Evolutionary conservation across 331 rosid genomes (phyloP), one percentile per base, ranked within the genome.

Genomic region (Arachis monticola): DNA sequence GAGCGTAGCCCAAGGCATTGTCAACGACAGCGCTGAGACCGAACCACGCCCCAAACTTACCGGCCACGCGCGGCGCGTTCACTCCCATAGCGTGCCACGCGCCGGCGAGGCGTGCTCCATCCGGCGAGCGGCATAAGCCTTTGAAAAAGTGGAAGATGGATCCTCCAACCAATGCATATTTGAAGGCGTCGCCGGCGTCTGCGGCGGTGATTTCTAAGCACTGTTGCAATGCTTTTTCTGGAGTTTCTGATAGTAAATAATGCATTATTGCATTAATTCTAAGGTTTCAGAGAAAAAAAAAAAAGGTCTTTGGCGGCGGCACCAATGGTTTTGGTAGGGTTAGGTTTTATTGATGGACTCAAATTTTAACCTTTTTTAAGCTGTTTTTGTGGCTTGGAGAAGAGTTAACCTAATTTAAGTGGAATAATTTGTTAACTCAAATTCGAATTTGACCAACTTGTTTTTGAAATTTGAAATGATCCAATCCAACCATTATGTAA

Each of bases 41-140:
- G 0, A 96, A 96, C 97, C 98, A 93, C 2, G 91, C 96, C 60
- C 91, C 96, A 75, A 88, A 93, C 74, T 92, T 85, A 0, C 97
- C 94, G 0, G 96, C 98, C 45, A 91, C 91, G 3, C 94, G 90
- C 0, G 97, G 96, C 3, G 93, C 94, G 82, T 89, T 93, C 85
- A 91, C 91, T 31, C 91, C 86, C 1, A 93, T 91, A 45, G 96
- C 96, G 52, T 91, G 97, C 1, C 92, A 64, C 41, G 92, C 96
- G 57, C 94, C 91, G 68, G 83, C 3, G 61, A 93, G 13, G 10
- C 97, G 88, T 3, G 85, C 56, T 10, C 97, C 97, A 5, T 60
- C 52, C 10, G 98, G 96, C 0, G 98, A 90, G 86, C 84, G 86
- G 89, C 84, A 89, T 4, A 11, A 51, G 56, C 56, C 56, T 6